A percentile compares a stretch with the other conserved stretches of the same genome.
Conservation (phyloP, 176 grass and related monocot genomes). For the Puccinellia tenuiflora region DNA sequence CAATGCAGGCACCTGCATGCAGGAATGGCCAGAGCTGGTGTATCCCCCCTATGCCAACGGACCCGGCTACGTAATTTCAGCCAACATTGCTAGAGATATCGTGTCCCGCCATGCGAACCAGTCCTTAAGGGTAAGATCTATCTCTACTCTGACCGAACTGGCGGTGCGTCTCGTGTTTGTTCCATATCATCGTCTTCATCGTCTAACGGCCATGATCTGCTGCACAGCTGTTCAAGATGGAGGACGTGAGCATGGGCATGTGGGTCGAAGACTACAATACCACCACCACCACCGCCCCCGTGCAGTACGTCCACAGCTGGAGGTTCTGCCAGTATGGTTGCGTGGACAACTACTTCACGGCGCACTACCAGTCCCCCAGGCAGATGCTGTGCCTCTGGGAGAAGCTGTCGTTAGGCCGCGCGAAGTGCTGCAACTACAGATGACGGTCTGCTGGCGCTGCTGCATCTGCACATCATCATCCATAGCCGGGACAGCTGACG, state of each 20-base stretch:
- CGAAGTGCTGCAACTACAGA: constrained; percentile 74
- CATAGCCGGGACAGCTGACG: not conserved
- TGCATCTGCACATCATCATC: not conserved
- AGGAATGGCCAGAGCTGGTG: constrained; percentile 95
- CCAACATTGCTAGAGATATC: constrained; percentile 52
- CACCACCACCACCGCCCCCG: not conserved
- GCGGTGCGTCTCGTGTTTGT: not conserved
- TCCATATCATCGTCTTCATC: not conserved
- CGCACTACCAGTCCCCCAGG: constrained; percentile 91
- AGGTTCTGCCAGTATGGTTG: constrained; percentile 90
- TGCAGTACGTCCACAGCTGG: constrained; percentile 84
- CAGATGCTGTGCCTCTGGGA: constrained; percentile 87
- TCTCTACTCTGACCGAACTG: not conserved
- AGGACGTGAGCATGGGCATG: constrained; percentile 99
- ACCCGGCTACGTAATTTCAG: constrained; percentile 78
- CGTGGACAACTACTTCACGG: constrained; percentile 65
- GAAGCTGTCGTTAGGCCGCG: constrained; percentile 43
- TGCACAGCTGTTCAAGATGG: constrained; percentile 89
- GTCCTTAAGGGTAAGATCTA: constrained; percentile 48
- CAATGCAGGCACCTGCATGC: not conserved
- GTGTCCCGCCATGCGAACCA: constrained; percentile 48
- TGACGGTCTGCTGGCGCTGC: constrained; percentile 24
- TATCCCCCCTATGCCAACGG: constrained; percentile 92
- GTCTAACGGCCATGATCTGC: not conserved
- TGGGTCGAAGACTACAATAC: constrained; percentile 91